A percentile compares a stretch with the other conserved stretches of the same genome.
phyloP scores from a whole-genome alignment of 139 green algal species.

The Zygnema circumcarinatum region DNA sequence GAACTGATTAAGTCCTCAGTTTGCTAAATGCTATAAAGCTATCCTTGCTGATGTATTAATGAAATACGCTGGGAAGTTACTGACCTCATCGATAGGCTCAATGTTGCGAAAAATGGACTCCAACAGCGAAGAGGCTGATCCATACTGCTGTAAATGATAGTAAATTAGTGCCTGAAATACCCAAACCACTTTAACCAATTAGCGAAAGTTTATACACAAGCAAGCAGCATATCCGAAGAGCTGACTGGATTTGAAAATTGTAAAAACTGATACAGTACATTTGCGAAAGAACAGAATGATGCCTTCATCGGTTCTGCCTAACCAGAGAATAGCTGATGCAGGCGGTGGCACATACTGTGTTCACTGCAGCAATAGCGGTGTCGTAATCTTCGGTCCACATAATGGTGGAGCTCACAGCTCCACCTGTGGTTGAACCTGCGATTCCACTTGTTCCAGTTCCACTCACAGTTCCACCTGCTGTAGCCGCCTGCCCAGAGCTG shows the following conservation, averaged over 20 bases:
- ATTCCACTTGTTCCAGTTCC: neutral
- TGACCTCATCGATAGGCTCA: constrained; percentile 55
- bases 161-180: constrained; percentile 26
- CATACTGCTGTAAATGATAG: constrained; percentile 48
- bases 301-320: neutral
- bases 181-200: neutral
- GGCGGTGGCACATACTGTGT: constrained; percentile 21
- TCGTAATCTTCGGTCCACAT: constrained; percentile 35
- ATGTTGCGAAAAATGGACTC: constrained; percentile 49
- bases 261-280: too few species aligned
- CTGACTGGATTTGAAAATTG: neutral
- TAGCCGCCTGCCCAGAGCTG: too few species aligned
- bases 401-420: neutral
- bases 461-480: neutral
- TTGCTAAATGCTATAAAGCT: too few species aligned
- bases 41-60: too few species aligned
- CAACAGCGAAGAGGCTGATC: neutral
- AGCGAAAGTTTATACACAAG: neutral
- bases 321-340: constrained; percentile 5
- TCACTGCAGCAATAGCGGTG: constrained; percentile 27
- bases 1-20: too few species aligned
- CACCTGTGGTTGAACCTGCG: neutral
- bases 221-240: neutral
- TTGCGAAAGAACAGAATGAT: too few species aligned
- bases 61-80: too few species aligned